Percentiles rank a stretch among this genome's conserved stretches.
These are phyloP conservation scores for Clonostachys rosea DNA, from an alignment of 2,329 filamentous ascomycete species.

Conservation along the genomic window DNA sequence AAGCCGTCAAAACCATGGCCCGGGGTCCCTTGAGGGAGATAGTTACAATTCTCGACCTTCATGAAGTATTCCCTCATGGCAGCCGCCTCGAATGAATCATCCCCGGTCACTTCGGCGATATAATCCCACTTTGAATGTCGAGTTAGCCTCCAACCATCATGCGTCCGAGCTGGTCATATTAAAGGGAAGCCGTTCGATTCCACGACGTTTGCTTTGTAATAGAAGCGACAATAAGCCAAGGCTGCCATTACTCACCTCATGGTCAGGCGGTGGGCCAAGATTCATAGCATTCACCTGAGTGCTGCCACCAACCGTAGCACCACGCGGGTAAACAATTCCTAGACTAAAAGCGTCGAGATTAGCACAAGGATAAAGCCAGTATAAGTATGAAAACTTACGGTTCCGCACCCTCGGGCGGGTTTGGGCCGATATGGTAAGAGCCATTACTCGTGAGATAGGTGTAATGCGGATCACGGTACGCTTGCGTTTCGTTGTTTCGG, in stretches of 20 bases:
- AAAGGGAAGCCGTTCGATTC: conserved; percentile 25
- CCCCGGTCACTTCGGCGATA: conserved; percentile 32
- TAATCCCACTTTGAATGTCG: conserved; percentile 12
- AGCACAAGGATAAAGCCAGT: no score
- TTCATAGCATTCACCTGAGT: conserved; percentile 5
- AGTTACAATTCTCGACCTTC: conserved; percentile 34
- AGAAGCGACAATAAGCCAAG: no score
- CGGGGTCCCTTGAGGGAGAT: conserved; percentile 17
- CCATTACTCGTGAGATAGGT: conserved; percentile 7
- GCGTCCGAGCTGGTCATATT: conserved; percentile 38
- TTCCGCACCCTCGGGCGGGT: conserved; percentile 6
- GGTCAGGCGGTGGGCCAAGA: neutral
- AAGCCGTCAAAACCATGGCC: conserved; percentile 42
- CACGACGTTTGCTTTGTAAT: no score
- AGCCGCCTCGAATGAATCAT: conserved; percentile 29
- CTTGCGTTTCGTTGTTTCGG: conserved; percentile 12
- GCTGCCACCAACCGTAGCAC: conserved; percentile 4
- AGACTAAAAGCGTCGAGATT: conserved; percentile 24
- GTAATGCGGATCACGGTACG: conserved; percentile 6
- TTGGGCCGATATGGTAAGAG: conserved; percentile 6
- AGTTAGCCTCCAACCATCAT: no score
- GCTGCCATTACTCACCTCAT: no score
- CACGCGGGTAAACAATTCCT: conserved; percentile 4
- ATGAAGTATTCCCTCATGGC: conserved; percentile 34
- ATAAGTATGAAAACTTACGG: conserved; percentile 3